Percentiles rank a stretch among this genome's conserved stretches.
These are phyloP conservation scores for Ochetophila trinervis DNA, from an alignment of 306 rosid species.

Conservation along the genomic window DNA sequence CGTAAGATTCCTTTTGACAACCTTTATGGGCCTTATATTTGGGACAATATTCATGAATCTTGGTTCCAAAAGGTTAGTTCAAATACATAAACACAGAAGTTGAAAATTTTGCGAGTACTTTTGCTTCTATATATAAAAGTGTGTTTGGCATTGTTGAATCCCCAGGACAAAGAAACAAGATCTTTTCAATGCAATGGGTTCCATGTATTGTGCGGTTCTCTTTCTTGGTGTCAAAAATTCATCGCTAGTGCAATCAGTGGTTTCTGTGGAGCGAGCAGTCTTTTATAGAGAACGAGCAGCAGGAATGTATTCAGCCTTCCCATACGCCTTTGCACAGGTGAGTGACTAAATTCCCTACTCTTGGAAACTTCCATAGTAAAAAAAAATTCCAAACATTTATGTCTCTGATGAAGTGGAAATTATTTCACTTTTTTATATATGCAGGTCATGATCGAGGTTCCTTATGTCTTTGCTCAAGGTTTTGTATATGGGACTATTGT, in stretches of 20 bases:
- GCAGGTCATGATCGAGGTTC: constrained; percentile 72
- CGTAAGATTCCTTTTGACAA: constrained; percentile 40
- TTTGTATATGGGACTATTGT: constrained; percentile 52
- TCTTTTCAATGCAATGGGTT: constrained; percentile 39
- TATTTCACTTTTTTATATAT: too few species aligned
- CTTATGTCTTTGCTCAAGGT: constrained; percentile 48
- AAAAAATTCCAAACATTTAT: background rate
- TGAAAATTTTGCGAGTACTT: background rate
- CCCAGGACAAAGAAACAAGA: constrained; percentile 34
- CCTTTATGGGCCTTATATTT: constrained; percentile 36
- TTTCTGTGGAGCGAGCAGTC: constrained; percentile 42
- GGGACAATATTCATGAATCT: constrained; percentile 50
- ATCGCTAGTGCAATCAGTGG: constrained; percentile 41
- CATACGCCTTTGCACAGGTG: constrained; percentile 54
- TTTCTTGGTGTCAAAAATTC: constrained; percentile 39
- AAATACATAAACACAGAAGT: background rate
- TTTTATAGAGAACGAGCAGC: constrained; percentile 50
- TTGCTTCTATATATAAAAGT: background rate
- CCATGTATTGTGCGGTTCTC: constrained; percentile 40
- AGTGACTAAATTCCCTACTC: background rate
- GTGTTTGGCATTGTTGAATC: background rate
- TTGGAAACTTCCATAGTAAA: background rate
- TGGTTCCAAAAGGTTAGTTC: constrained; percentile 37
- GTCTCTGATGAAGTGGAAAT: too few species aligned
- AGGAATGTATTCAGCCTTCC: constrained; percentile 50